phyloP scores from a whole-genome alignment of 2,329 filamentous ascomycete species.

The Chrysosporium queenslandicum region DNA sequence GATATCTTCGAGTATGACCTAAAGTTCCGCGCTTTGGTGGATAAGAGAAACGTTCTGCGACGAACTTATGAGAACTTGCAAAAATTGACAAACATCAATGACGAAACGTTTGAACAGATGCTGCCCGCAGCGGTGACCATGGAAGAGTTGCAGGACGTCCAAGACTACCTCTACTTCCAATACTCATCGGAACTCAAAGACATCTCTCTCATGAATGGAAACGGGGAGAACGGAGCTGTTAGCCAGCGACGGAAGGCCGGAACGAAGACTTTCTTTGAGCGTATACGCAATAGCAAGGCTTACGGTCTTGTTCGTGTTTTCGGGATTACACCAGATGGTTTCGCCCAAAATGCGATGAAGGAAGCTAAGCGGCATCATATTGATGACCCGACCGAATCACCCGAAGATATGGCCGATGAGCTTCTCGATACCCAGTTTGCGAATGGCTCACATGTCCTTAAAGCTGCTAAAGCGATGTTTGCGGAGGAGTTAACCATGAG shows the following conservation, averaged over 20 bases:
- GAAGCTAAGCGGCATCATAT: slow-evolving; percentile 69
- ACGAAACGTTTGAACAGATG: slow-evolving; percentile 71
- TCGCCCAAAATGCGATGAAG: slow-evolving; percentile 76
- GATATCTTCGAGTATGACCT: slow-evolving; percentile 88
- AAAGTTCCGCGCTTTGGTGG: slow-evolving; percentile 84
- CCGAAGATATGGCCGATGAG: slow-evolving; percentile 77
- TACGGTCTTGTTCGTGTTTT: slow-evolving; percentile 79
- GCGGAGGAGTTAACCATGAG: slow-evolving; percentile 81
- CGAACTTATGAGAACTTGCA: slow-evolving; percentile 68
- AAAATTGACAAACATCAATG: slow-evolving; percentile 54
- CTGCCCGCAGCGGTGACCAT: slow-evolving; percentile 70
- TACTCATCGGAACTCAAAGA: slow-evolving; percentile 80
- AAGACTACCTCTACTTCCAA: slow-evolving; percentile 93
- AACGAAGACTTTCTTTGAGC: slow-evolving; percentile 70
- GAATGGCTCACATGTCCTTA: slow-evolving; percentile 64
- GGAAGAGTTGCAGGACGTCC: slow-evolving; percentile 91
- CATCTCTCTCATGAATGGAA: slow-evolving; percentile 51
- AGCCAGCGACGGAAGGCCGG: slow-evolving; percentile 73
- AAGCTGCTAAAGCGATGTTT: slow-evolving; percentile 75
- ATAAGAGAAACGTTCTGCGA: slow-evolving; percentile 80
- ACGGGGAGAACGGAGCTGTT: slow-evolving; percentile 51
- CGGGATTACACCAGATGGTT: slow-evolving; percentile 76
- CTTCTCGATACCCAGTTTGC: slow-evolving; percentile 62
- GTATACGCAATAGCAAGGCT: slow-evolving; percentile 67
- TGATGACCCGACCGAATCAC: slow-evolving; percentile 70